These are phyloP conservation scores for Globisporangium megalacanthum DNA, from an alignment of 352 stramenopile species.

Conservation along the genomic window DNA sequence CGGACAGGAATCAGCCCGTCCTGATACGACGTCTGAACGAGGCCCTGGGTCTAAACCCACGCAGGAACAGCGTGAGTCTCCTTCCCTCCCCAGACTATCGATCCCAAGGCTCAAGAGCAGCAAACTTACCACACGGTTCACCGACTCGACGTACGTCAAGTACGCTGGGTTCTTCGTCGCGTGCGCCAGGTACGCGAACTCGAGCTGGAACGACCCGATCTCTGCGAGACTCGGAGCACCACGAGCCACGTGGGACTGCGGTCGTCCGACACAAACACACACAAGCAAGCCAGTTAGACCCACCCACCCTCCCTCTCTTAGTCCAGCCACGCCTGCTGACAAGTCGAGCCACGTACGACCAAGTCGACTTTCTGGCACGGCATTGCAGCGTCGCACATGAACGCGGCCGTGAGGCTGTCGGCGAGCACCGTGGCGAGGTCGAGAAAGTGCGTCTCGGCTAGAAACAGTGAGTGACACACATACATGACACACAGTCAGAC, in stretches of 20 bases:
- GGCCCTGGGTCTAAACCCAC: slow-evolving; percentile 17
- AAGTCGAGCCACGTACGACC: slow-evolving; percentile 15
- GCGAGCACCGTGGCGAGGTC: slow-evolving; percentile 32
- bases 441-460: slow-evolving; percentile 40
- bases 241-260: neutral
- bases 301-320: neutral
- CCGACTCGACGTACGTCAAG: slow-evolving; percentile 23
- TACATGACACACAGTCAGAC: no score
- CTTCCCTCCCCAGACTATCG: no score
- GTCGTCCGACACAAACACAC: neutral
- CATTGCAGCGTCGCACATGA: slow-evolving; percentile 27
- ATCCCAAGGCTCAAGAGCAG: neutral
- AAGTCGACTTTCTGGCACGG: slow-evolving; percentile 39
- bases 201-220: slow-evolving; percentile 52
- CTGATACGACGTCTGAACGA: slow-evolving; percentile 24
- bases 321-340: neutral
- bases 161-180: slow-evolving; percentile 32
- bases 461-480: neutral
- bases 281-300: neutral
- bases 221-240: slow-evolving; percentile 33
- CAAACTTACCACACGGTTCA: slow-evolving; percentile 38
- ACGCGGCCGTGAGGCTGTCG: slow-evolving; percentile 23
- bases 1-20: slow-evolving; percentile 42
- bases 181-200: slow-evolving; percentile 50
- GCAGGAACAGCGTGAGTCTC: neutral